These are phyloP conservation scores for Kalanchoe fedtschenkoi DNA, from an alignment of 164 flowering plant genomes.

Conservation along the genomic window DNA sequence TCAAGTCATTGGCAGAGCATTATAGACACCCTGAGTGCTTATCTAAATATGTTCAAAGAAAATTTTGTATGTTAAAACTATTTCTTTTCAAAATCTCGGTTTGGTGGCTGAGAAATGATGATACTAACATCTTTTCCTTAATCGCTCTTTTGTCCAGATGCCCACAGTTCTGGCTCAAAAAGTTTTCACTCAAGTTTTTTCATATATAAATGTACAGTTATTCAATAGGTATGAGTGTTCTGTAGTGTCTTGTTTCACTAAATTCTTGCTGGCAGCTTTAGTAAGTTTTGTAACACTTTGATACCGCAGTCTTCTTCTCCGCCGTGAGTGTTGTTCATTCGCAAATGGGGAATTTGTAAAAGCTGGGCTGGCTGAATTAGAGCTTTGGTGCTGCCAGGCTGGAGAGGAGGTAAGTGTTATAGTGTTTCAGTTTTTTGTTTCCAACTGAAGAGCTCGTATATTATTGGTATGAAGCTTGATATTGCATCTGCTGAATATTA, in stretches of 20 bases:
- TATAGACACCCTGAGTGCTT: conserved; percentile 56
- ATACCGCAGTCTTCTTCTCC: conserved; percentile 47
- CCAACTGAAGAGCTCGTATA: background rate
- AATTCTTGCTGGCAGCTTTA: background rate
- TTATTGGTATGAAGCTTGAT: background rate
- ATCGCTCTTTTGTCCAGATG: conserved; percentile 24
- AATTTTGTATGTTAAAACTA: conserved; percentile 52
- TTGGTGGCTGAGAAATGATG: background rate
- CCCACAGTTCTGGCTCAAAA: conserved; percentile 48
- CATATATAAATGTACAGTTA: conserved; percentile 52
- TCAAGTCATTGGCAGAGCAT: conserved; percentile 80
- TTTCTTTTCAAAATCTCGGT: background rate
- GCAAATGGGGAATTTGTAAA: conserved; percentile 68
- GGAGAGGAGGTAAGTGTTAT: conserved; percentile 39
- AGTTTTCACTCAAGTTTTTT: conserved; percentile 47
- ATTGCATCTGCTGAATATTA: background rate
- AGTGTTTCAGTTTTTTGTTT: background rate
- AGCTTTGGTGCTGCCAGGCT: conserved; percentile 57
- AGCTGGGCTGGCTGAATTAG: conserved; percentile 64
- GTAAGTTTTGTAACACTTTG: background rate
- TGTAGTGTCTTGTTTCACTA: background rate
- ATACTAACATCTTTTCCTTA: background rate
- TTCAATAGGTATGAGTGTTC: conserved; percentile 14
- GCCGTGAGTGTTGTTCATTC: conserved; percentile 71
- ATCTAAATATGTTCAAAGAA: conserved; percentile 58